Base-by-base conservation (phyloP, 306 rosid genomes). In the Rosa persica region DNA sequence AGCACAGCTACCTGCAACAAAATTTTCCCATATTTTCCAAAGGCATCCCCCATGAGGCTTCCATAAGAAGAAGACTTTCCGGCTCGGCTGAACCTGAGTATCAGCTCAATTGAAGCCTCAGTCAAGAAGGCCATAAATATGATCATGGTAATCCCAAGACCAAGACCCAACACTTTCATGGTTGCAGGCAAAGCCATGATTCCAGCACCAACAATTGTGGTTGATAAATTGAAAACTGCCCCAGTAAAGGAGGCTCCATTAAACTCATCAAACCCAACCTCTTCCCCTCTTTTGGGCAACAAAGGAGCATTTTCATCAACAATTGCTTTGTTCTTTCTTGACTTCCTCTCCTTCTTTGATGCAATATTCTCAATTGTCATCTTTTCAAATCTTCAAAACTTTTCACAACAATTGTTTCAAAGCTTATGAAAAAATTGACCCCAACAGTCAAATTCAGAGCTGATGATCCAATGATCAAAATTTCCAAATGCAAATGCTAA, bases 151-250 rank as follows among this genome's bases (percentile, higher is more conserved):
- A 93, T 86, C 79, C 98, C 98, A 74, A 94, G 97, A 40, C 82
- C 78, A 86, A 93, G 90, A 61, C 98, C 98, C 83, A 93, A 69
- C 67, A 80, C 90, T 80, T 83, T 93, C 85, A 93, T 80, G 48
- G 93, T 87, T 13, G 98, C 98, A 17, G 98, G 98, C 83, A 93
- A 85, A 43, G 91, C 93, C 98, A 93, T 93, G 82, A 93, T 91
- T 66, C 98, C 98, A 36, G 98, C 97, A 71, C 98, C 98, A 75
- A 93, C 88, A 68, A 89, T 81, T 60, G 98, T 89, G 73, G 98
- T 93, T 7, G 98, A 88, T 27, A 93, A 91, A 76, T 93, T 93
- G 78, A 93, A 89, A 46, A 91, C 97, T 22, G 91, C 98, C n/a
- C 98, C 97, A 44, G 92, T 78, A 81, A 91, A 93, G 23, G 98